phyloP scores from a whole-genome alignment of 306 rosid species.

The Senna tora region DNA sequence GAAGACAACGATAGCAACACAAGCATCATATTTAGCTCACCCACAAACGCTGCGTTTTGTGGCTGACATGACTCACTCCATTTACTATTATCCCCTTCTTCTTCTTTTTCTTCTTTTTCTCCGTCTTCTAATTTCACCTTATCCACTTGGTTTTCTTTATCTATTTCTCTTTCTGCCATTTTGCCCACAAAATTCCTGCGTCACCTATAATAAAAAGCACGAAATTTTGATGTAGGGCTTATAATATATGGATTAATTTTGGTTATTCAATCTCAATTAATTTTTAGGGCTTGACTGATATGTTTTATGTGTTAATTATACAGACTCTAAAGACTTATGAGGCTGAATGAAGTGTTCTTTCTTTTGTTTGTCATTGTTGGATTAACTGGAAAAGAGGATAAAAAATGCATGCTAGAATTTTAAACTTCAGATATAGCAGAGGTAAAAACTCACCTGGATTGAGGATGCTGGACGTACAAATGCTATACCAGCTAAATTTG shows the following conservation, averaged over 20 bases:
- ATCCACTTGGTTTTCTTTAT: background rate
- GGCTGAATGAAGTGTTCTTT: background rate
- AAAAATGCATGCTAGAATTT: background rate
- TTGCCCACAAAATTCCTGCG: background rate
- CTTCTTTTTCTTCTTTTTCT: background rate
- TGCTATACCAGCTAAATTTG: background rate
- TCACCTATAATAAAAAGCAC: too few relatives aligned
- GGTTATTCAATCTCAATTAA: too few relatives aligned
- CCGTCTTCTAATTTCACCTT: too few relatives aligned
- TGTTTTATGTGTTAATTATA: too few relatives aligned
- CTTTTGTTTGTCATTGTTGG: background rate
- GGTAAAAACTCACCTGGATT: slow-evolving; percentile 5
- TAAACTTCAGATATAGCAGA: background rate
- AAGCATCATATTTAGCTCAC: slow-evolving; percentile 40
- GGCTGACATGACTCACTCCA: background rate
- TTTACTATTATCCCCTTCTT: background rate
- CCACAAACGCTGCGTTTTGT: slow-evolving; percentile 1
- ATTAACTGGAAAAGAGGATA: background rate
- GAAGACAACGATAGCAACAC: slow-evolving; percentile 40
- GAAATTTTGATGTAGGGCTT: too few relatives aligned
- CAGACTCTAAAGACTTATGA: too few relatives aligned
- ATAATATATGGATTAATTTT: too few relatives aligned
- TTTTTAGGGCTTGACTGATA: too few relatives aligned
- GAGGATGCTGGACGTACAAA: background rate
- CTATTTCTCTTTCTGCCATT: background rate